Evolutionary conservation across 148 eudicot species (phyloP).

Genomic region (Dysphania ambrosioides): DNA sequence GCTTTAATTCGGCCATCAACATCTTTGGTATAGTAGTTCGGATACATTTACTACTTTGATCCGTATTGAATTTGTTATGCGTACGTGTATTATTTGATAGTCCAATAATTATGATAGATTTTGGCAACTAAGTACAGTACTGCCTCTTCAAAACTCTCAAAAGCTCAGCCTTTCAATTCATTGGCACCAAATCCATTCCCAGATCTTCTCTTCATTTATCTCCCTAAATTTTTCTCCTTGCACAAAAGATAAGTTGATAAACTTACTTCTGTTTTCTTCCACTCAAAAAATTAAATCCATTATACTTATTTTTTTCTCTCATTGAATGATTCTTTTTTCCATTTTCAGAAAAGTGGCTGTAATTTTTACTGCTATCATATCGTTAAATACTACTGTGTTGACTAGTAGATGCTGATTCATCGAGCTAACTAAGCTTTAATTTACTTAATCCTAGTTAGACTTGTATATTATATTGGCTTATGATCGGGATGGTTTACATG

Average conservation of each 20-base stretch:
- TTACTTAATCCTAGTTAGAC: no score
- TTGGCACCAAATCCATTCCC: conserved; percentile 5
- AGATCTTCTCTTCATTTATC: not conserved
- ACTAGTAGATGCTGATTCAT: not conserved
- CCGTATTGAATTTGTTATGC: not conserved
- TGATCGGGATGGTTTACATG: no score
- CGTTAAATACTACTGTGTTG: not conserved
- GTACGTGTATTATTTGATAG: conserved; percentile 17
- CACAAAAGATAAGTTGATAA: conserved; percentile 17
- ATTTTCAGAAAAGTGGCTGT: not conserved
- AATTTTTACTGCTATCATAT: not conserved
- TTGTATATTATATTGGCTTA: not conserved
- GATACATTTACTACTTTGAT: not conserved
- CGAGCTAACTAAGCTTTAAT: no score
- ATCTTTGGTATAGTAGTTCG: no score
- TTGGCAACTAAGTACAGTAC: no score
- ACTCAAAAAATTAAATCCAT: conserved; percentile 5
- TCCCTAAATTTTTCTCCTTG: conserved; percentile 14
- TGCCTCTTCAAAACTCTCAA: conserved; percentile 13
- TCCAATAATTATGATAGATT: no score
- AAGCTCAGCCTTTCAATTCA: conserved; percentile 7
- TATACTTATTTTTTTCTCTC: not conserved
- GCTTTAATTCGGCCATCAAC: not conserved
- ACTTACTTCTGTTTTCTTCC: conserved; percentile 12
- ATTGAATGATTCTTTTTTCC: not conserved